These are phyloP conservation scores for Aureobasidium pullulans DNA, from an alignment of 2,329 filamentous ascomycete species.

Conservation along the genomic window DNA sequence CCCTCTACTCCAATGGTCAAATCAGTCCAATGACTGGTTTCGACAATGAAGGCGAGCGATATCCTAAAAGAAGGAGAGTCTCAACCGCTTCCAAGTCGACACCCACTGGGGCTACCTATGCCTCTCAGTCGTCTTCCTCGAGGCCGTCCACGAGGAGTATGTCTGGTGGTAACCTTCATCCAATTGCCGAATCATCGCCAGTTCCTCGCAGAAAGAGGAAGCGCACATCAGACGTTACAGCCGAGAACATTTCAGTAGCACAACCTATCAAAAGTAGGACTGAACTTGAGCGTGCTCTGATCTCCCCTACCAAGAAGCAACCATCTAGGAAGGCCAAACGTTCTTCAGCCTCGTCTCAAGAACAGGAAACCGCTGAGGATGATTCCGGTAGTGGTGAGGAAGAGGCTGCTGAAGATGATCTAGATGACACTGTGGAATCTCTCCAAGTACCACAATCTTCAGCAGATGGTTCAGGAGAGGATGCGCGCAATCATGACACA, in stretches of 20 bases:
- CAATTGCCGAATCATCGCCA: constrained; percentile 14
- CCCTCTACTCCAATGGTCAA: constrained; percentile 10
- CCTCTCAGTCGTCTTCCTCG: constrained; percentile 14
- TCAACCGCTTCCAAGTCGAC: constrained; percentile 16
- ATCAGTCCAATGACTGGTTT: background rate
- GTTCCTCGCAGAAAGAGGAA: constrained; percentile 7
- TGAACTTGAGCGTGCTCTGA: constrained; percentile 1
- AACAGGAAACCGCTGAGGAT: background rate
- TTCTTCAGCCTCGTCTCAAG: constrained; percentile 1
- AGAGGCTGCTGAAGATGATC: background rate
- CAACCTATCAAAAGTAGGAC: background rate
- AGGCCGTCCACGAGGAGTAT: constrained; percentile 15
- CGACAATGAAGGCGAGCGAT: constrained; percentile 12
- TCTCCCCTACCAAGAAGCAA: constrained; percentile 2
- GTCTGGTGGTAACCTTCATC: constrained; percentile 12
- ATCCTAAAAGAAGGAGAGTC: constrained; percentile 14
- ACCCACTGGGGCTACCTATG: constrained; percentile 6
- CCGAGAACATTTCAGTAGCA: constrained; percentile 9
- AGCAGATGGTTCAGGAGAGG: background rate
- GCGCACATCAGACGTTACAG: constrained; percentile 13
- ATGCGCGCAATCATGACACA: background rate
- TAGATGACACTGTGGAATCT: constrained; percentile 8
- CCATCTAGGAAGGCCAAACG: constrained; percentile 4
- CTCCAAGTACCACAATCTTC: background rate
- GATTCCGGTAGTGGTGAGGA: background rate